phyloP scores from a whole-genome alignment of 2,329 filamentous ascomycete genomes.

The Aureobasidium sp. region DNA sequence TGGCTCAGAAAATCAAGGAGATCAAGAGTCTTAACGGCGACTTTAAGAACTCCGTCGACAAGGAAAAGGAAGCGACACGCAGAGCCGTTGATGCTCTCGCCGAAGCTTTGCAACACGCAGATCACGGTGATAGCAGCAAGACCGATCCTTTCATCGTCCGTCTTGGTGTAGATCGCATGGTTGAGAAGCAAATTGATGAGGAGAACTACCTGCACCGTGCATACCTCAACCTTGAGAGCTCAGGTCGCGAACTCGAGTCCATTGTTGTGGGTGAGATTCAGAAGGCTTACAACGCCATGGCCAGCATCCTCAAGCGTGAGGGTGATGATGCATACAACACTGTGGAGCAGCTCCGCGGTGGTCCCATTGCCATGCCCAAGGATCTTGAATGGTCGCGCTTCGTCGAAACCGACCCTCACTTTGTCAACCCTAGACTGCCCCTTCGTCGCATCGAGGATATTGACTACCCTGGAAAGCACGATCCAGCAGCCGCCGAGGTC shows the following conservation, averaged over 20 bases:
- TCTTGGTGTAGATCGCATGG: constrained; percentile 76
- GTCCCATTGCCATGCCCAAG: constrained; percentile 87
- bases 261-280: constrained; percentile 97
- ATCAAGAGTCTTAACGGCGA: constrained; percentile 90
- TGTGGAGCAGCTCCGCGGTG: constrained; percentile 72
- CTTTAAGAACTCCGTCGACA: constrained; percentile 94
- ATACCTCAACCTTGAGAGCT: constrained; percentile 88
- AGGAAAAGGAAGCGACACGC: constrained; percentile 80
- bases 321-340: constrained; percentile 72
- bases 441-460: constrained; percentile 74
- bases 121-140: constrained; percentile 72
- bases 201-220: constrained; percentile 93
- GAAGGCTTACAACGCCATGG: constrained; percentile 92
- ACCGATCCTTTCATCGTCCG: constrained; percentile 87
- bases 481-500: constrained; percentile 76
- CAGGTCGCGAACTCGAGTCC: constrained; percentile 87
- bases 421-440: constrained; percentile 77
- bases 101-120: constrained; percentile 70
- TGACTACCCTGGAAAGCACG: constrained; percentile 82
- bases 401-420: constrained; percentile 71
- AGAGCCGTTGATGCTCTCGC: constrained; percentile 74
- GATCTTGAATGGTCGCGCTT: constrained; percentile 87
- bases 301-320: constrained; percentile 84
- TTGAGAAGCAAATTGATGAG: constrained; percentile 89
- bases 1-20: constrained; percentile 91